Evolutionary conservation across 2,329 filamentous ascomycete genomes (phyloP), one percentile per base, ranked within the genome.

Genomic region (Phialophora expanda): DNA sequence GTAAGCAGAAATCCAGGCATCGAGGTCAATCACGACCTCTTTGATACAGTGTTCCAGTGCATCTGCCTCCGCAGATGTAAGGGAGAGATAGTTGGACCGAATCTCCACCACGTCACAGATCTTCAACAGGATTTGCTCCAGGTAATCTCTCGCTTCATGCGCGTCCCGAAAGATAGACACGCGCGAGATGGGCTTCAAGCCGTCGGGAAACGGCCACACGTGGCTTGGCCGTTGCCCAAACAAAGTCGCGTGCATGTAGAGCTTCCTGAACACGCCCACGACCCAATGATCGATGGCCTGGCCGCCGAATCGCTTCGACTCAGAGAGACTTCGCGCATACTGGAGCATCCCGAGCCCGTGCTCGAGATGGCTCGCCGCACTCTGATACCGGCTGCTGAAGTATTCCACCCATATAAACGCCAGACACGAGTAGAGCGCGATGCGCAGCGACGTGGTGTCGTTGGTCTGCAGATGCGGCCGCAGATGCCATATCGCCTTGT

Each of bases 331-430:
- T 9, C 20, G 17, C 26, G 28, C 48, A 9, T 51, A 30, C 34
- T 61, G 20, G 6, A 79, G 64, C 0, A 79, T 65, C 22, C 70
- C 70, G 7, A 78, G 69, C 11, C 76, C 77, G 62, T 73, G 73
- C 28, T 70, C 70, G 1, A 79, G 67, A 70, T 79, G 78, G 12
- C 68, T 69, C 56, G 69, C 62, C 3, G 72, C 73, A 30, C 71
- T 71, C 32, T 69, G 51, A 65, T 74, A 76, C 30, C 74, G 72
- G 0, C 77, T 76, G 5, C 77, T 75, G 3, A 82, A 69, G 28
- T 77, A 76, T 54, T 83, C 81, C 38, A 81, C 61, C 34, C 73
- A 77, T 1, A 79, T 72, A 56, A 82, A 82, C 0, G 81, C 30
- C 57, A 80, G 70, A 56, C 80, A 82, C 1, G 76, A 74, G 28